These are phyloP conservation scores for Gremmenia infestans DNA, from an alignment of 2,329 filamentous ascomycete species.

Conservation along the genomic window DNA sequence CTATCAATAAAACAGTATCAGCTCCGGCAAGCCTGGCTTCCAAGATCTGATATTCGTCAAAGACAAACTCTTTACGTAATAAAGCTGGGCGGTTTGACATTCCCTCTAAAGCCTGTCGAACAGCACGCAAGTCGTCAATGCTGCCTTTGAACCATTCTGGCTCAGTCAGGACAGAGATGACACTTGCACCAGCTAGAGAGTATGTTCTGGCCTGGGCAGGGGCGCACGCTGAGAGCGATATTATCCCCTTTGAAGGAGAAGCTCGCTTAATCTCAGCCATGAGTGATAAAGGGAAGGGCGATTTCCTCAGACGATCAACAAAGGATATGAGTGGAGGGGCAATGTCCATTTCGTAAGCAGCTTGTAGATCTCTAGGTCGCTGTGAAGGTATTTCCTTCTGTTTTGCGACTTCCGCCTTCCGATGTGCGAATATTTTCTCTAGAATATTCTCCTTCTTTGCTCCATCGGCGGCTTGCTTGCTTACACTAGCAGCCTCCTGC, in stretches of 20 bases:
- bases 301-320: constrained; percentile 70
- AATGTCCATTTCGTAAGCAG: constrained; percentile 77
- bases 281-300: constrained; percentile 81
- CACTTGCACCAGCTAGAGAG: constrained; percentile 87
- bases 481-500: constrained; percentile 34
- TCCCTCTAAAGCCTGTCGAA: constrained; percentile 80
- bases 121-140: constrained; percentile 84
- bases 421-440: constrained; percentile 82
- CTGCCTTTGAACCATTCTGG: constrained; percentile 99
- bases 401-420: constrained; percentile 66
- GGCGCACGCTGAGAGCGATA: constrained; percentile 80
- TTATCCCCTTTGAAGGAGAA: constrained; percentile 93
- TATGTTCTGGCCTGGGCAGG: constrained; percentile 88
- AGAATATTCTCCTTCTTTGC: constrained; percentile 77
- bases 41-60: constrained; percentile 96
- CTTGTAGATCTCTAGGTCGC: constrained; percentile 76
- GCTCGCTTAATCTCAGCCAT: constrained; percentile 98
- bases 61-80: constrained; percentile 93
- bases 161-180: constrained; percentile 97
- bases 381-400: constrained; percentile 86
- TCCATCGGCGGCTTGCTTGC: constrained; percentile 21
- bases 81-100: constrained; percentile 92
- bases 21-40: constrained; percentile 90
- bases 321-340: constrained; percentile 82
- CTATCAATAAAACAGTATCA: constrained; percentile 90